These are phyloP conservation scores for Phoma sp. DNA, from an alignment of 2,329 filamentous ascomycete genomes.

Conservation along the genomic window DNA sequence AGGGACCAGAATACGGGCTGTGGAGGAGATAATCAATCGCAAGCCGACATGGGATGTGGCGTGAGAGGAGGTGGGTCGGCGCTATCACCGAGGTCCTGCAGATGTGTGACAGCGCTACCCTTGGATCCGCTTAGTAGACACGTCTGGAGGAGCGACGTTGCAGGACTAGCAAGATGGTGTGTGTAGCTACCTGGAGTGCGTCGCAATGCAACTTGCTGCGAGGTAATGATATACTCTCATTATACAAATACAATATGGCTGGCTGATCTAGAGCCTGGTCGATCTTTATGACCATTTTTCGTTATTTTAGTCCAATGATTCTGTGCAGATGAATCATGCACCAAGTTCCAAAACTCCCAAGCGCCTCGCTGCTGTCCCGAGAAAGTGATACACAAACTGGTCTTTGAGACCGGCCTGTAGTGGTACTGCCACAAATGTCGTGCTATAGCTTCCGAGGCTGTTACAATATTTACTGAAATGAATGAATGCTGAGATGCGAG, in stretches of 20 bases:
- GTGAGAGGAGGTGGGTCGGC: constrained; percentile 11
- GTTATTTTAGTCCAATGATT: constrained; percentile 10
- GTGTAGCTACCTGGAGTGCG: background rate
- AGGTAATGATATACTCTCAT: constrained; percentile 17
- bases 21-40: constrained; percentile 3
- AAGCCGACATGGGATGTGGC: constrained; percentile 3
- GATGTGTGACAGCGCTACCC: background rate
- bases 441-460: constrained; percentile 11
- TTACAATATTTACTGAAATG: constrained; percentile 13
- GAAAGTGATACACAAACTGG: constrained; percentile 1
- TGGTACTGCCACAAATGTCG: background rate
- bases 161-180: constrained; percentile 5
- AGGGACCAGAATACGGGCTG: background rate
- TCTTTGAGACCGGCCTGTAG: constrained; percentile 5
- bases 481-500: constrained; percentile 7
- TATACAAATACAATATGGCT: constrained; percentile 18
- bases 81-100: constrained; percentile 4
- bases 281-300: constrained; percentile 10
- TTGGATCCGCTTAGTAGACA: background rate
- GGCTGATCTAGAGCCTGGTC: constrained; percentile 1
- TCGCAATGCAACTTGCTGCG: constrained; percentile 7
- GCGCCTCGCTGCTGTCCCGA: constrained; percentile 14
- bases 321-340: constrained; percentile 8
- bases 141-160: background rate
- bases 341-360: constrained; percentile 14